Base-by-base conservation (phyloP, 2,329 filamentous ascomycete species). In the Aspergillus proliferans region DNA sequence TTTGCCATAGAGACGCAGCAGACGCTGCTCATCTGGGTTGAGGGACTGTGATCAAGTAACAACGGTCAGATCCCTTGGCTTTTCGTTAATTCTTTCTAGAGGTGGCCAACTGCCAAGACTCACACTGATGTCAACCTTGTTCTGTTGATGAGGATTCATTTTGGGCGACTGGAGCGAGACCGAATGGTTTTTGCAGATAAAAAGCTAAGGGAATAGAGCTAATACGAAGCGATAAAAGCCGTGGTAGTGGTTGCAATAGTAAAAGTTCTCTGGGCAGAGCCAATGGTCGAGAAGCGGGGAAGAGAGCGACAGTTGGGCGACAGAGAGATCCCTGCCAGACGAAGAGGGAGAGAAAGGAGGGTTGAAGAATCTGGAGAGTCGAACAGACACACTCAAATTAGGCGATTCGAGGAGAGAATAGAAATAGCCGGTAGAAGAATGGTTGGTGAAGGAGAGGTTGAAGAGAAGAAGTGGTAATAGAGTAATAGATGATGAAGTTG, bases 61-160 rank as follows among this genome's bases (percentile, higher is more conserved):
- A 36, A 12, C 26, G 38, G 51, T 60, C 43, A 61, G 49, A 45
- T 15, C 12, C 9, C 8, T 19, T 22, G 18, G 5, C 10, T 12
- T 6, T 19, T 40, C 4, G 7, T 36, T n/a, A 6, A 7, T 18
- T 36, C 14, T 18, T 36, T 36, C 14, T 9, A 6, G 34, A 22
- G 45, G 41, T 49, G 38, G 48, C 24, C 28, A 18, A 46, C 15
- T 8, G 39, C 39, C 40, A 15, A 44, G 14, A 81, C 88, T 77
- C 76, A 96, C 93, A 78, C 82, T 91, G 74, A 96, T 81, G 74
- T 98, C 93, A 65, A 97, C 81, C 80, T 98, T 97, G 81, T 96
- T 96, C 81, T 95, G 91, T 80, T 96, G 88, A 71, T 91, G 89
- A 62, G 92, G 92, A 72, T 96, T 96, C 89, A 97, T 94, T 58